Evolutionary conservation across 2,329 filamentous ascomycete genomes (phyloP).

Genomic region (Ceratocystis diversiconidia): DNA sequence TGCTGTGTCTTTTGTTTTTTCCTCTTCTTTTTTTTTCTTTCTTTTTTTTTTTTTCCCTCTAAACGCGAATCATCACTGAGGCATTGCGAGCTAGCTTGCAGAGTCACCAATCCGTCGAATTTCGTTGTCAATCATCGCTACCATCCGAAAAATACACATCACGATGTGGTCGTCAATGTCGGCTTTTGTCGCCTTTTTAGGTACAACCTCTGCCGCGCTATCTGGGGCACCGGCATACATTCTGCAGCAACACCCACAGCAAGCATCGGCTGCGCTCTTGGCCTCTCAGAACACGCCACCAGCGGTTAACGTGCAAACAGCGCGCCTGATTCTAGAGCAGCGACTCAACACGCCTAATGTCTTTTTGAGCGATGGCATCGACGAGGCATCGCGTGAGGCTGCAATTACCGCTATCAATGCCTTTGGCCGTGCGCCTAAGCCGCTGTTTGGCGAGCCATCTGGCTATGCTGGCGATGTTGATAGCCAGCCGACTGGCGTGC

Average conservation of each 20-base stretch:
- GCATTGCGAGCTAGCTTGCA: neutral
- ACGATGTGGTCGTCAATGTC: conserved; percentile 14
- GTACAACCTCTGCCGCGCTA: conserved; percentile 11
- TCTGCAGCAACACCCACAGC: conserved; percentile 4
- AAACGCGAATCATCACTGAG: neutral
- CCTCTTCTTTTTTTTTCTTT: neutral
- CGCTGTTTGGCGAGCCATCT: conserved; percentile 9
- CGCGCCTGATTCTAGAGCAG: conserved; percentile 17
- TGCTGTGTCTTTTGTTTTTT: neutral
- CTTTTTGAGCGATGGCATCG: conserved; percentile 14
- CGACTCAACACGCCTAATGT: conserved; percentile 18
- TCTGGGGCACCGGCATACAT: conserved; percentile 15
- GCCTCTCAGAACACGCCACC: conserved; percentile 1
- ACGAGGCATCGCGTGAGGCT: conserved; percentile 14
- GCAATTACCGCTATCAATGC: conserved; percentile 15
- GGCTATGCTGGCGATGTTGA: neutral
- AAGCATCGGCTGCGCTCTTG: neutral
- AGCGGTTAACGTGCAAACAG: conserved; percentile 11
- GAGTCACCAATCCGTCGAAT: neutral
- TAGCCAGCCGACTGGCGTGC: neutral
- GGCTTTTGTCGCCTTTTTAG: conserved; percentile 14
- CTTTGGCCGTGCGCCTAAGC: conserved; percentile 16
- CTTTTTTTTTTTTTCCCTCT: neutral
- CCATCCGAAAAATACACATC: neutral
- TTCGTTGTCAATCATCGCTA: neutral